These are phyloP conservation scores for Heliocybe sulcata DNA, from an alignment of 1,284 basidiomycete species.

Conservation along the genomic window DNA sequence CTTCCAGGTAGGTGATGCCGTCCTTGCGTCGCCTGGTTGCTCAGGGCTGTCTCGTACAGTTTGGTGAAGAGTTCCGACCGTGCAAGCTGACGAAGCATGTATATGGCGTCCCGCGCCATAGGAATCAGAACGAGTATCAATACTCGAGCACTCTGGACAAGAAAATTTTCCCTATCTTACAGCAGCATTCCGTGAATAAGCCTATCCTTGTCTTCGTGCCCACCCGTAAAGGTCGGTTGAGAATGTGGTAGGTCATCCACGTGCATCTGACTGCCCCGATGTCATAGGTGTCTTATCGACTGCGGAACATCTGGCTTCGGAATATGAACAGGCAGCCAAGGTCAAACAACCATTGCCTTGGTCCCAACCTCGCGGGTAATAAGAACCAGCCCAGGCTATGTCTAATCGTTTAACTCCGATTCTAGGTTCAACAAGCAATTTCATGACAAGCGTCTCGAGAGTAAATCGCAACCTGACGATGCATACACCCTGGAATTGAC, in stretches of 20 bases:
- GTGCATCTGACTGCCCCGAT: background rate
- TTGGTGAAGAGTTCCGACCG: slow-evolving; percentile 86
- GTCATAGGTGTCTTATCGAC: slow-evolving; percentile 56
- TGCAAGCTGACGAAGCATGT: slow-evolving; percentile 75
- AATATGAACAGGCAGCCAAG: slow-evolving; percentile 52
- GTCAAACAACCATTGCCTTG: slow-evolving; percentile 55
- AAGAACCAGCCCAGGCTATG: background rate
- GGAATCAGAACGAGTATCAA: slow-evolving; percentile 72
- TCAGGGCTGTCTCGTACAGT: slow-evolving; percentile 38
- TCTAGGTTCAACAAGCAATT: slow-evolving; percentile 47
- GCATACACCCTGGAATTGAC: slow-evolving; percentile 3
- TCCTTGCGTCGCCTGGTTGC: background rate
- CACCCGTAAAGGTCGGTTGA: slow-evolving; percentile 79
- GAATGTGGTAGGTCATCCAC: slow-evolving; percentile 3
- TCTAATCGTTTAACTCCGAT: background rate
- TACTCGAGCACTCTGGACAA: slow-evolving; percentile 72
- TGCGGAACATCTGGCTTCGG: slow-evolving; percentile 69
- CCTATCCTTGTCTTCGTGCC: slow-evolving; percentile 83
- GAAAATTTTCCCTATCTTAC: slow-evolving; percentile 65
- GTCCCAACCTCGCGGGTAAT: slow-evolving; percentile 44
- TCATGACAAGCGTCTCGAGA: slow-evolving; percentile 52
- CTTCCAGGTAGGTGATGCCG: slow-evolving; percentile 50
- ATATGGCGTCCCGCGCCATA: slow-evolving; percentile 50
- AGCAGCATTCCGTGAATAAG: slow-evolving; percentile 65
- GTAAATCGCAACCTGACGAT: slow-evolving; percentile 25